These are phyloP conservation scores for Cyberlindnera xylosilytica DNA, from an alignment of 805 yeast genomes.

Conservation along the genomic window DNA sequence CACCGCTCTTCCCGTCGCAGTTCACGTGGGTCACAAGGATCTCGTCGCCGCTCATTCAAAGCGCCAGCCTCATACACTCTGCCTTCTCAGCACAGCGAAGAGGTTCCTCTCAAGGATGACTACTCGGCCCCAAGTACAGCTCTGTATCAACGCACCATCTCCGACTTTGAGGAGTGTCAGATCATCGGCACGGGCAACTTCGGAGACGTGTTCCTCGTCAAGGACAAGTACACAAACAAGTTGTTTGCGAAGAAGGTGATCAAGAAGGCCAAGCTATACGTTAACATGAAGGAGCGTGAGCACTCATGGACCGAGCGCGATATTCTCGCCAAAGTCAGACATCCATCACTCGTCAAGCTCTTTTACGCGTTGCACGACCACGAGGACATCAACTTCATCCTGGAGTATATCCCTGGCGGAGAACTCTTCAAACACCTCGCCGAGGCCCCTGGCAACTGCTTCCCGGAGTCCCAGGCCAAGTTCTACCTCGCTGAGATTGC, in stretches of 20 bases:
- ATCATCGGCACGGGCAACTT: slow-evolving; percentile 86
- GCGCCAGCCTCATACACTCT: slow-evolving; percentile 19
- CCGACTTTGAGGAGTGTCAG: slow-evolving; percentile 66
- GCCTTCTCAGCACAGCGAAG: slow-evolving; percentile 15
- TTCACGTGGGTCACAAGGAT: not conserved
- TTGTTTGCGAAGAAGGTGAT: slow-evolving; percentile 85
- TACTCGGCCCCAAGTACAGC: slow-evolving; percentile 11
- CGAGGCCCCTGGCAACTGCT: not conserved
- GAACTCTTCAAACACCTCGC: slow-evolving; percentile 56
- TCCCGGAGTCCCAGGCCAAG: slow-evolving; percentile 49
- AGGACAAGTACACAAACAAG: slow-evolving; percentile 54
- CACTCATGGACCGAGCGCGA: slow-evolving; percentile 77
- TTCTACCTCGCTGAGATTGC: slow-evolving; percentile 81
- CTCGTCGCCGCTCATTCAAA: slow-evolving; percentile 2
- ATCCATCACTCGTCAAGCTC: slow-evolving; percentile 78
- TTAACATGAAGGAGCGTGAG: slow-evolving; percentile 50
- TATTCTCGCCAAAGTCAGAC: slow-evolving; percentile 66
- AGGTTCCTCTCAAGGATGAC: slow-evolving; percentile 12
- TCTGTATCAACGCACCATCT: slow-evolving; percentile 19
- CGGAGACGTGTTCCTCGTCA: slow-evolving; percentile 81
- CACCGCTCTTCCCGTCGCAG: not conserved
- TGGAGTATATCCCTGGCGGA: slow-evolving; percentile 89
- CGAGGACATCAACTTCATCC: slow-evolving; percentile 66
- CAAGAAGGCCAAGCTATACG: slow-evolving; percentile 73
- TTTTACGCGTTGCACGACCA: slow-evolving; percentile 83